Percentiles rank a stretch among this genome's conserved stretches.
Conservation (phyloP, 2,329 filamentous ascomycete species). For the Pseudofabraea citricarpa region DNA sequence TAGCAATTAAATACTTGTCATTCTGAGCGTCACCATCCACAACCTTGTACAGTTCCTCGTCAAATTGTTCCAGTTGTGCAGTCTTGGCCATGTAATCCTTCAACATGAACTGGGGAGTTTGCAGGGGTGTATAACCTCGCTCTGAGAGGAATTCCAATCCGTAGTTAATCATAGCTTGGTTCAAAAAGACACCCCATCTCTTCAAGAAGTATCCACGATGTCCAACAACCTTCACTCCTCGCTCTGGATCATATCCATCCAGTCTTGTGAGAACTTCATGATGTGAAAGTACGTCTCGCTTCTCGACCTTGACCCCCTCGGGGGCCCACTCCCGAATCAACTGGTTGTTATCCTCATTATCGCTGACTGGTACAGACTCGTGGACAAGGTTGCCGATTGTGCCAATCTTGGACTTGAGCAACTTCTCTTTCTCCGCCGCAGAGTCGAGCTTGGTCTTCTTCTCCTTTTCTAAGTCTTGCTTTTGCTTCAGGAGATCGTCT, state of each 20-base stretch:
- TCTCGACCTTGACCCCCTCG: slow-evolving; percentile 67
- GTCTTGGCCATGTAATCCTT: slow-evolving; percentile 97
- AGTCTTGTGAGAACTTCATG: slow-evolving; percentile 88
- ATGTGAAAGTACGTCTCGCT: slow-evolving; percentile 77
- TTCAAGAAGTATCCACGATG: slow-evolving; percentile 92
- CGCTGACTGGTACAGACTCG: slow-evolving; percentile 75
- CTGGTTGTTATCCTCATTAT: slow-evolving; percentile 85
- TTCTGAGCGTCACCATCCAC: slow-evolving; percentile 79
- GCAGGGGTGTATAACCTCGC: slow-evolving; percentile 76
- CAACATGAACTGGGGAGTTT: slow-evolving; percentile 91
- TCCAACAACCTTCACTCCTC: slow-evolving; percentile 89
- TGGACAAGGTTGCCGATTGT: slow-evolving; percentile 90
- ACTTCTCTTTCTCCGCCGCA: slow-evolving; percentile 69
- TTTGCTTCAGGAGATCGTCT: slow-evolving; percentile 72
- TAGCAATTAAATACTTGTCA: slow-evolving; percentile 78
- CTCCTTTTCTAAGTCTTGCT: slow-evolving; percentile 71
- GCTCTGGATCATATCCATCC: slow-evolving; percentile 88
- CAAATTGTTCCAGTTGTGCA: slow-evolving; percentile 93
- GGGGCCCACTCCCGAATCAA: slow-evolving; percentile 77
- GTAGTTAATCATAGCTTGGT: slow-evolving; percentile 92
- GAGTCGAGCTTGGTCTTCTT: slow-evolving; percentile 75
- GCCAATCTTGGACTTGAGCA: slow-evolving; percentile 73
- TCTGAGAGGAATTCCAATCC: slow-evolving; percentile 81
- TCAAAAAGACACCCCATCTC: slow-evolving; percentile 84
- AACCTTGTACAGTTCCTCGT: slow-evolving; percentile 98